Conservation (phyloP, 257 asterid species). For the Plantago ovata region DNA sequence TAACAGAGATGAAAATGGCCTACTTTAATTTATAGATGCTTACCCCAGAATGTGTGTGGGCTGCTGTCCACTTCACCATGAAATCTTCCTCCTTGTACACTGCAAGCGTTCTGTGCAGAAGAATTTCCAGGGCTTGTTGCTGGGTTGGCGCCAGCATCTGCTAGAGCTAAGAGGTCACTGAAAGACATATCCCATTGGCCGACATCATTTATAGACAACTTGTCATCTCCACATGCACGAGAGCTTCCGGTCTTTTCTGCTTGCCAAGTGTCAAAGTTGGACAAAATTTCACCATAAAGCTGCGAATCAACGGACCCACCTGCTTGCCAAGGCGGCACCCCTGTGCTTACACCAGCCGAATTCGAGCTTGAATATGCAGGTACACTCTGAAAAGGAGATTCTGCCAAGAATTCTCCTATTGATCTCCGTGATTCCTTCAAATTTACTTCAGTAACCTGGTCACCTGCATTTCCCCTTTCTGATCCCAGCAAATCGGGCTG, state of each 20-base stretch:
- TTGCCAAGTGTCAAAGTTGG: slow-evolving; percentile 27
- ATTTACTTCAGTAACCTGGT: slow-evolving; percentile 19
- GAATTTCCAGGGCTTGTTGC: slow-evolving; percentile 18
- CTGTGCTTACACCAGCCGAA: slow-evolving; percentile 12
- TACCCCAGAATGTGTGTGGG: slow-evolving; percentile 22
- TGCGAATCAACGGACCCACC: slow-evolving; percentile 13
- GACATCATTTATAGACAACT: slow-evolving; percentile 19
- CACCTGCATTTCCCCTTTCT: not conserved
- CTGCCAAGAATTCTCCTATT: slow-evolving; percentile 16
- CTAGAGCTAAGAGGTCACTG: slow-evolving; percentile 37
- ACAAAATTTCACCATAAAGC: slow-evolving; percentile 17
- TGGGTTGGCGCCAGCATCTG: slow-evolving; percentile 30
- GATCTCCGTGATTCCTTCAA: slow-evolving; percentile 17
- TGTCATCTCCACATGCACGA: slow-evolving; percentile 16
- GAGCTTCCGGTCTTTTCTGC: slow-evolving; percentile 19
- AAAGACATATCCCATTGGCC: slow-evolving; percentile 34
- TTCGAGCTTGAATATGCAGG: slow-evolving; percentile 25
- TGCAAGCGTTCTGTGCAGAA: slow-evolving; percentile 16
- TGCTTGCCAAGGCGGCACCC: slow-evolving; percentile 9
- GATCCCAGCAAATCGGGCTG: slow-evolving; percentile 14
- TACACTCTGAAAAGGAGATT: slow-evolving; percentile 19
- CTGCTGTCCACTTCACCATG: slow-evolving; percentile 8
- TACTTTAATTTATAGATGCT: slow-evolving; percentile 19
- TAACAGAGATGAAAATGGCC: slow-evolving; percentile 1
- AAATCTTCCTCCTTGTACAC: slow-evolving; percentile 22